Evolutionary conservation across 2,329 filamentous ascomycete genomes (phyloP).

Genomic region (Alternaria triticina): DNA sequence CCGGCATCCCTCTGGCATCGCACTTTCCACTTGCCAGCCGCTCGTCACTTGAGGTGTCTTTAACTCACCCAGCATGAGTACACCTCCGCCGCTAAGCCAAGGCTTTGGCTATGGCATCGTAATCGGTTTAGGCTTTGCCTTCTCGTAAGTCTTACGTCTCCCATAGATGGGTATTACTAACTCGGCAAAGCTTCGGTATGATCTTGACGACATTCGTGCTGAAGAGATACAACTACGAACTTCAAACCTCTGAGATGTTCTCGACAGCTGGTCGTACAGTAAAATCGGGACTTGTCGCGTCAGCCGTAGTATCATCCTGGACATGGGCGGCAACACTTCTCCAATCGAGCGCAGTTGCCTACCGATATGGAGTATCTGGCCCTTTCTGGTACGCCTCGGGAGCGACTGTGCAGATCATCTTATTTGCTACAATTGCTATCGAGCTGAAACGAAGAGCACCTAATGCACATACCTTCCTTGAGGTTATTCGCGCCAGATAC

Average conservation of each 20-base stretch:
- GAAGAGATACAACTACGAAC: constrained; percentile 73
- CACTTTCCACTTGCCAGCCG: neutral
- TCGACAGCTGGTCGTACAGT: constrained; percentile 86
- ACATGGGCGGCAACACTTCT: constrained; percentile 88
- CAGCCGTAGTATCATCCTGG: constrained; percentile 91
- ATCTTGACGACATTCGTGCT: constrained; percentile 74
- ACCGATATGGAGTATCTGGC: constrained; percentile 74
- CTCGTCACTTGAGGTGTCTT: neutral
- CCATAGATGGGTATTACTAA: constrained; percentile 10
- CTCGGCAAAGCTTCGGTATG: constrained; percentile 64
- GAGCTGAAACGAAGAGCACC: constrained; percentile 86
- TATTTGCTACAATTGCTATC: constrained; percentile 90
- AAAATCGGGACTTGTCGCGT: constrained; percentile 85
- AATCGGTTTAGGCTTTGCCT: constrained; percentile 74
- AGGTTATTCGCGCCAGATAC: constrained; percentile 83
- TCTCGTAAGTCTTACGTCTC: constrained; percentile 58
- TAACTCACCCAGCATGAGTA: neutral
- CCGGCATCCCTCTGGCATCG: neutral
- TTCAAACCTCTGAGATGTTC: constrained; percentile 93
- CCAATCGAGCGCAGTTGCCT: constrained; percentile 81
- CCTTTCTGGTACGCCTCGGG: constrained; percentile 71
- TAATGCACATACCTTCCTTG: constrained; percentile 84
- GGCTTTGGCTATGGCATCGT: constrained; percentile 80
- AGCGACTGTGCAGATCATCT: constrained; percentile 64
- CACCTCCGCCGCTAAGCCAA: constrained; percentile 54